phyloP scores from a whole-genome alignment of 495 filamentous ascomycete genomes.

The Pseudomonodictys pantanalensis region DNA sequence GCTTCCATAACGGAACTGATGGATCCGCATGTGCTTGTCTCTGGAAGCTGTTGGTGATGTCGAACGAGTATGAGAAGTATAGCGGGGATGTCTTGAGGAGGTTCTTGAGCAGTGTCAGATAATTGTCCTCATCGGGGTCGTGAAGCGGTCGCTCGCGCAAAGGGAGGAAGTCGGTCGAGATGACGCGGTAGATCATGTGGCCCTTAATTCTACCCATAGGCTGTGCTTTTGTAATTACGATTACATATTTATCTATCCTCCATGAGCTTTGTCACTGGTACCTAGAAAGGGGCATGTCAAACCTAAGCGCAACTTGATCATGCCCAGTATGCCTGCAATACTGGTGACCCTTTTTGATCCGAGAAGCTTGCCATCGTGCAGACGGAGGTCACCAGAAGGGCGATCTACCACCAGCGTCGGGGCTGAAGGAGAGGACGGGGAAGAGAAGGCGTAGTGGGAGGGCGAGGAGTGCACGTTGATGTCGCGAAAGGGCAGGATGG shows the following conservation, averaged over 20 bases:
- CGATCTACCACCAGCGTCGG: slow-evolving; percentile 84
- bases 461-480: slow-evolving; percentile 91
- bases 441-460: slow-evolving; percentile 93
- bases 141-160: slow-evolving; percentile 87
- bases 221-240: slow-evolving; percentile 91
- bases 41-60: slow-evolving; percentile 93
- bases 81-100: slow-evolving; percentile 80
- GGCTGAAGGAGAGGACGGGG: slow-evolving; percentile 84
- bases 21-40: slow-evolving; percentile 72
- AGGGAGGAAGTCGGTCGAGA: slow-evolving; percentile 88
- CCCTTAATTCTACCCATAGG: slow-evolving; percentile 87
- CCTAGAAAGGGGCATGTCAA: slow-evolving; percentile 29
- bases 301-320: slow-evolving; percentile 89
- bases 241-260: slow-evolving; percentile 83
- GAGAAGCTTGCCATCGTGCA: slow-evolving; percentile 72
- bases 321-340: slow-evolving; percentile 89
- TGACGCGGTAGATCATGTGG: slow-evolving; percentile 88
- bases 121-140: slow-evolving; percentile 90
- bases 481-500: slow-evolving; percentile 81
- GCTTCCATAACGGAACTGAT: slow-evolving; percentile 76
- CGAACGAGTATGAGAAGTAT: slow-evolving; percentile 97
- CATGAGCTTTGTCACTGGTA: background rate
- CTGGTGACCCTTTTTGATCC: slow-evolving; percentile 82
- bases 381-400: slow-evolving; percentile 84
- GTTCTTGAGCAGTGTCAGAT: slow-evolving; percentile 71